Conservation (phyloP, 2,329 filamentous ascomycete species). For the Cladosporium colombiae region DNA sequence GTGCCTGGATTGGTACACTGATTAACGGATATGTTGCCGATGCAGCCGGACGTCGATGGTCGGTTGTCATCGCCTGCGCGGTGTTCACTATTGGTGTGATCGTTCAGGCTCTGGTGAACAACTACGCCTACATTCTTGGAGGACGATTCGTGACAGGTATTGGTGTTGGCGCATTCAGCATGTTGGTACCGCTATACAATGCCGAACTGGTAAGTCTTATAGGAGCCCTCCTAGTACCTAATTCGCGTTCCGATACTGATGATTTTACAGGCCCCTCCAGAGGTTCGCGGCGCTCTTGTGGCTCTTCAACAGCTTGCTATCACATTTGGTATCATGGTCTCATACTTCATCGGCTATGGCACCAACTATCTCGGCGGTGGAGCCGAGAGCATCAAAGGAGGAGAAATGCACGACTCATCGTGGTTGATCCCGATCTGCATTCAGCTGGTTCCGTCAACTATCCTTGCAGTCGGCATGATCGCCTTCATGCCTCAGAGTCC, state of each 20-base stretch:
- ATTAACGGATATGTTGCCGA: conserved; percentile 58
- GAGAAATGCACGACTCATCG: conserved; percentile 56
- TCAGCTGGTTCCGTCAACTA: conserved; percentile 64
- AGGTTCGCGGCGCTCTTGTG: conserved; percentile 65
- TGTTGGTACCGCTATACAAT: conserved; percentile 56
- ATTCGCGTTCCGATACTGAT: not conserved
- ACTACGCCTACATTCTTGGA: conserved; percentile 60
- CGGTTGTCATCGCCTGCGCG: conserved; percentile 21
- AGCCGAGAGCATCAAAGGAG: not conserved
- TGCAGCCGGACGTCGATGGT: conserved; percentile 19
- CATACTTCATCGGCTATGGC: conserved; percentile 43
- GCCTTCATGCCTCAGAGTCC: conserved; percentile 75
- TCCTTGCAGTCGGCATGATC: conserved; percentile 69
- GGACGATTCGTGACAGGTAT: conserved; percentile 69
- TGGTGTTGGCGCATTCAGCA: conserved; percentile 67
- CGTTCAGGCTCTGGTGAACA: conserved; percentile 63
- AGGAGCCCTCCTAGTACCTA: not conserved
- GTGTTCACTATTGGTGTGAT: conserved; percentile 58
- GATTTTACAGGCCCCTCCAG: conserved; percentile 46
- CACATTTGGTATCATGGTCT: conserved; percentile 47
- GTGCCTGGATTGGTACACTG: conserved; percentile 68
- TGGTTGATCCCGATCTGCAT: conserved; percentile 70
- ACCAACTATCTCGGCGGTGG: conserved; percentile 54
- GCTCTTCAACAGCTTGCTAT: conserved; percentile 64
- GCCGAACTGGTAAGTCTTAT: conserved; percentile 41